These are phyloP conservation scores for Leishmania tarentolae DNA, from an alignment of 208 protist species.

Conservation along the genomic window DNA sequence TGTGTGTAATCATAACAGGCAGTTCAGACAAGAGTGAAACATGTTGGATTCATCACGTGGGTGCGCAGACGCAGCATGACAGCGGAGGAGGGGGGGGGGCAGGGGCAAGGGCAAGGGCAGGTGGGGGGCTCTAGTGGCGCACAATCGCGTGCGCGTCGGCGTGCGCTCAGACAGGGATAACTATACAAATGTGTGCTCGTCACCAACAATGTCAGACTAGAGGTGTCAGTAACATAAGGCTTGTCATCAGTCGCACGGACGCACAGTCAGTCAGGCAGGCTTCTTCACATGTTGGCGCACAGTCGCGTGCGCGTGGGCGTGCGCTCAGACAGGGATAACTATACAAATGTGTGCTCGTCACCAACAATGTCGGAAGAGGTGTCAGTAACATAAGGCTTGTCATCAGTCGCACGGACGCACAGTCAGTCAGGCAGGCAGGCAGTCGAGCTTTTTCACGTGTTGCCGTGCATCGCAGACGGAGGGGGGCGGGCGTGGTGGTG, in stretches of 20 bases:
- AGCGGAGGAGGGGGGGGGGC: neutral
- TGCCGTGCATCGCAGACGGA: no score
- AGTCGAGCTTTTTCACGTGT: no score
- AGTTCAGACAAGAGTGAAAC: conserved; percentile 16
- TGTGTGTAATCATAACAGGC: conserved; percentile 7
- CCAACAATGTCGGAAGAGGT: conserved; percentile 40
- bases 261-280: no score
- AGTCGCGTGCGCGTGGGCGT: neutral
- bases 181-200: conserved; percentile 42
- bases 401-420: conserved; percentile 14
- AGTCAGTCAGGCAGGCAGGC: no score
- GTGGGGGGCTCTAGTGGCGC: neutral
- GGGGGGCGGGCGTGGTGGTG: neutral
- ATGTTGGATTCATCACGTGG: conserved; percentile 9
- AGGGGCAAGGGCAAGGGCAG: neutral
- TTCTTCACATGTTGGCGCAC: no score
- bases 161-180: conserved; percentile 43
- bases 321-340: conserved; percentile 46
- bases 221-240: conserved; percentile 6
- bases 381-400: conserved; percentile 26
- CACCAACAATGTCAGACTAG: conserved; percentile 34
- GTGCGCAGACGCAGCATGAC: neutral
- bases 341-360: conserved; percentile 44
- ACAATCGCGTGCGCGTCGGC: neutral
- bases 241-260: neutral